Percentiles rank a stretch among this genome's conserved stretches.
Evolutionary conservation across 2,329 filamentous ascomycete genomes (phyloP).

Genomic region (Didymella glomerata): DNA sequence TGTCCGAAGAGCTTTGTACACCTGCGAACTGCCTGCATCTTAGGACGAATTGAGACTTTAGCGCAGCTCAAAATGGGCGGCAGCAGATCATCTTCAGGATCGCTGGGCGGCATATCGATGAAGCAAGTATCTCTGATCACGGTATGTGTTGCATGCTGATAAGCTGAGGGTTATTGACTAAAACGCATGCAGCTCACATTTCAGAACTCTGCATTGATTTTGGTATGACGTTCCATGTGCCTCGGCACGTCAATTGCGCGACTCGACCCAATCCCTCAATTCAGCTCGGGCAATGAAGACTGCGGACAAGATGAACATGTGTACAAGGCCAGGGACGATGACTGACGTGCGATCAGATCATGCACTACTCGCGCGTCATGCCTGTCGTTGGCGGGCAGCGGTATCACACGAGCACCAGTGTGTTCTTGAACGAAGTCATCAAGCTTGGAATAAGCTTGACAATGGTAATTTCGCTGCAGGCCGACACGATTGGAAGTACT

Average conservation of each 20-base stretch:
- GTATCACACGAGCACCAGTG: slow-evolving; percentile 92
- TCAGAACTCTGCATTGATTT: slow-evolving; percentile 80
- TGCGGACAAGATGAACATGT: background rate
- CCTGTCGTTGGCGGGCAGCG: slow-evolving; percentile 81
- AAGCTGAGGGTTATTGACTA: slow-evolving; percentile 21
- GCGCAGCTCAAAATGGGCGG: slow-evolving; percentile 15
- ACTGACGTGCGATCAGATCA: slow-evolving; percentile 65
- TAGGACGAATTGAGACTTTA: background rate
- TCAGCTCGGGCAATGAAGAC: background rate
- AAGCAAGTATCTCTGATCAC: slow-evolving; percentile 74
- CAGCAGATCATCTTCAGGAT: slow-evolving; percentile 26
- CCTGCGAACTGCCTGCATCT: background rate
- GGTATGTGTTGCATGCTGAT: slow-evolving; percentile 54
- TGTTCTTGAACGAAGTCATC: slow-evolving; percentile 91
- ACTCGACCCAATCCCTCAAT: slow-evolving; percentile 6
- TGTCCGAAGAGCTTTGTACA: background rate
- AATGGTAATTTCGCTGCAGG: slow-evolving; percentile 56
- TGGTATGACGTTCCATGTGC: slow-evolving; percentile 60
- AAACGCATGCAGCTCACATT: slow-evolving; percentile 70
- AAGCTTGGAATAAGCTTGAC: slow-evolving; percentile 88
- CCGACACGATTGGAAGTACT: background rate
- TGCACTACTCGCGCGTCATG: slow-evolving; percentile 97
- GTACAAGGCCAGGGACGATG: slow-evolving; percentile 1
- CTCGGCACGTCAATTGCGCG: slow-evolving; percentile 13
- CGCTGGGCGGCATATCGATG: slow-evolving; percentile 65